Percentiles rank a stretch among this genome's conserved stretches.
Conservation (phyloP, 331 rosid genomes). For the Erythrophleum ivorense region DNA sequence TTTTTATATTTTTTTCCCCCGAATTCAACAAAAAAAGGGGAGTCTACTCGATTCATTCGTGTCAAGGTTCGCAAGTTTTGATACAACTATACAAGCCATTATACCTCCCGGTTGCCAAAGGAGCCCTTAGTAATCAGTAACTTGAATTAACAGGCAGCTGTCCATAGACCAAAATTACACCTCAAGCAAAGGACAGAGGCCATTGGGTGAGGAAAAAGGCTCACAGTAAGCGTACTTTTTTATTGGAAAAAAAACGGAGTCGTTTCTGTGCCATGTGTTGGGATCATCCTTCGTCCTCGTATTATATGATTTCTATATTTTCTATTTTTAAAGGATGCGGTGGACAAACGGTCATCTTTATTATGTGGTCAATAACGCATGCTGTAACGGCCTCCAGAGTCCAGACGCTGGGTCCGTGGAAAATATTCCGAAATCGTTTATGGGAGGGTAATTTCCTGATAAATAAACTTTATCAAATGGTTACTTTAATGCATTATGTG, state of each 20-base stretch:
- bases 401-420: background rate
- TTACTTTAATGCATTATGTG: conserved; percentile 43
- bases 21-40: background rate
- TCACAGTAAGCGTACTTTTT: no score
- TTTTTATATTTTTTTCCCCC: no score
- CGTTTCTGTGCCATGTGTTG: no score
- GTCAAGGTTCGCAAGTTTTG: background rate
- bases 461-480: conserved; percentile 41
- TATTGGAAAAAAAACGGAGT: no score
- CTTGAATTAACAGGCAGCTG: no score
- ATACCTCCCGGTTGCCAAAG: no score
- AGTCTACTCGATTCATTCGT: background rate
- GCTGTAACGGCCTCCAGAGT: background rate
- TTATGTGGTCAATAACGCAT: conserved; percentile 40
- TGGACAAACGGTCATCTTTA: background rate
- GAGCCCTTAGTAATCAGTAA: no score
- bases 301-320: background rate
- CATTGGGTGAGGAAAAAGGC: no score
- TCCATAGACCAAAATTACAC: no score
- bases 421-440: background rate
- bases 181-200: no score
- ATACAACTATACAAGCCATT: background rate
- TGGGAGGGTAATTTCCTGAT: conserved; percentile 7
- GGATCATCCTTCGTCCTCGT: background rate
- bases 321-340: background rate